Evolutionary conservation across 306 rosid species (phyloP).

Genomic region (Chamaecrista fasciculata): DNA sequence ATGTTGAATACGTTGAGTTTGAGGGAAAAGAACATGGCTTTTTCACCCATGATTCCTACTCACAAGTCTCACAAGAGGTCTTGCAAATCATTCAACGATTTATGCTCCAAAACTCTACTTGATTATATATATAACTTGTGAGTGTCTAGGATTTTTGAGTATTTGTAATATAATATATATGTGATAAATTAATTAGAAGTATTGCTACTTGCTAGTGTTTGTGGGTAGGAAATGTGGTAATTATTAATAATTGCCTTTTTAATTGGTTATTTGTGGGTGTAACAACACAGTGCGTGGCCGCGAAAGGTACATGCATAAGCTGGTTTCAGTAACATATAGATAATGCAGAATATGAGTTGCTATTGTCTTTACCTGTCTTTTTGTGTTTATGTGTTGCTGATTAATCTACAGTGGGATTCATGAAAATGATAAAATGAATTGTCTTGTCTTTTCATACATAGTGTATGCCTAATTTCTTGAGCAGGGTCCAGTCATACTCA

Average conservation of each 20-base stretch:
- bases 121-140: too few relatives aligned
- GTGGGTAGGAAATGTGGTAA: not conserved
- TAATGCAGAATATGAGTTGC: not conserved
- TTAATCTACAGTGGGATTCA: not conserved
- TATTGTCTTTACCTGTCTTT: not conserved
- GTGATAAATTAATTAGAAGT: too few relatives aligned
- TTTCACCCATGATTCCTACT: constrained; percentile 63
- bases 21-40: constrained; percentile 79
- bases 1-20: constrained; percentile 64
- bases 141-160: not conserved
- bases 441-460: not conserved
- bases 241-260: too few relatives aligned
- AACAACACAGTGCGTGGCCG: too few relatives aligned
- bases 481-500: not conserved
- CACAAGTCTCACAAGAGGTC: constrained; percentile 43
- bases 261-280: too few relatives aligned
- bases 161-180: too few relatives aligned
- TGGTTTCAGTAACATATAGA: not conserved
- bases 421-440: not conserved
- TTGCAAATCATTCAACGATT: constrained; percentile 52
- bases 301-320: not conserved
- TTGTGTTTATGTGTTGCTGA: not conserved
- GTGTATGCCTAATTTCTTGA: not conserved
- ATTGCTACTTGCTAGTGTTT: not conserved
- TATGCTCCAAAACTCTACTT: constrained; percentile 46